Percentiles rank a stretch among this genome's conserved stretches.
These are phyloP conservation scores for Trichoderma sp. DNA, from an alignment of 2,329 filamentous ascomycete genomes.

Conservation along the genomic window DNA sequence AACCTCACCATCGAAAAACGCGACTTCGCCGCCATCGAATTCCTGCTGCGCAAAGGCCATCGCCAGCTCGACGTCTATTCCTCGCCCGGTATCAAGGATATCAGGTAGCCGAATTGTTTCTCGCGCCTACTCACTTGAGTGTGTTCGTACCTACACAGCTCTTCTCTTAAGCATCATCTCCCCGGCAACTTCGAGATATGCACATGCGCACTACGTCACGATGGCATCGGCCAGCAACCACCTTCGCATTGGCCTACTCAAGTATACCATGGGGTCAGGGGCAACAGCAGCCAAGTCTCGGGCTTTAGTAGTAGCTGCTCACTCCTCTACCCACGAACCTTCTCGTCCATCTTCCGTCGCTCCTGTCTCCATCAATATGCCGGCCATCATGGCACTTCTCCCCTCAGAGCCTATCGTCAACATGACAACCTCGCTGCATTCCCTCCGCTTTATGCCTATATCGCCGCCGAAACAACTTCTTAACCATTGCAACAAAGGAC, in stretches of 20 bases:
- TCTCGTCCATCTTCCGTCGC: not conserved
- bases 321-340: not conserved
- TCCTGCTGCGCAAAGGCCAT: constrained; percentile 76
- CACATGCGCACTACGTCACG: too few species aligned
- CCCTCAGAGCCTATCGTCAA: constrained; percentile 6
- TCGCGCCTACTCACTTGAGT: not conserved
- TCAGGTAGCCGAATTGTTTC: constrained; percentile 45
- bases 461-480: constrained; percentile 20
- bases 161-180: too few species aligned
- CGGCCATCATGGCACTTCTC: not conserved
- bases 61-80: constrained; percentile 81
- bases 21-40: constrained; percentile 85
- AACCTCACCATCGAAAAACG: constrained; percentile 72
- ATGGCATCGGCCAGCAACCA: not conserved
- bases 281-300: not conserved
- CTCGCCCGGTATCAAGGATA: constrained; percentile 78
- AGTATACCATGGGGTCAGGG: not conserved
- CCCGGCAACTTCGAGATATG: too few species aligned
- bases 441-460: constrained; percentile 16
- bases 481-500: constrained; percentile 27
- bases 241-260: not conserved
- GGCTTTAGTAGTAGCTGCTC: not conserved
- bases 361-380: not conserved
- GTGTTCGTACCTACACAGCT: too few species aligned
- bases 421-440: constrained; percentile 1